phyloP scores from a whole-genome alignment of 176 grass and related monocot genomes.

The Cenchrus fungigraminus region DNA sequence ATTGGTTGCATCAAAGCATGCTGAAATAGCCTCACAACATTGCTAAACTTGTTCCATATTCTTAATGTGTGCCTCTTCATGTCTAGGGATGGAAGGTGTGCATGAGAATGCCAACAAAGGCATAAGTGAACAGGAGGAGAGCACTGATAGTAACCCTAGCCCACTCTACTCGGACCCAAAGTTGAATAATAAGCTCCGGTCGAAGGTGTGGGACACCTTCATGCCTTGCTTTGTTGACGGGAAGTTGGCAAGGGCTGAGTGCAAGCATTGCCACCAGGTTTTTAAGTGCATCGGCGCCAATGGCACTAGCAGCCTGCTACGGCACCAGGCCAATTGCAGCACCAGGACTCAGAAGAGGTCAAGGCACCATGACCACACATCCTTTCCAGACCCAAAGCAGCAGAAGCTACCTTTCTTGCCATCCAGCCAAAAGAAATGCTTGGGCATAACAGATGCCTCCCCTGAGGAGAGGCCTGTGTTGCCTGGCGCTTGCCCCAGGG shows the following conservation, averaged over 20 bases:
- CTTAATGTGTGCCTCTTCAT: not conserved
- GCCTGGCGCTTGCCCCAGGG: not conserved
- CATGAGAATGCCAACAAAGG: constrained; percentile 1
- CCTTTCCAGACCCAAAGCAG: constrained; percentile 11
- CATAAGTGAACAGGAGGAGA: constrained; percentile 28
- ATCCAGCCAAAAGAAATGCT: constrained; percentile 15
- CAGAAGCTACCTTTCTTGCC: constrained; percentile 34
- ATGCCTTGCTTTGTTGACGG: constrained; percentile 15
- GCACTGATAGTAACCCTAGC: not conserved
- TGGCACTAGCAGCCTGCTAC: constrained; percentile 2
- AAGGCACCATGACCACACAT: not conserved
- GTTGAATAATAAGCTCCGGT: constrained; percentile 17
- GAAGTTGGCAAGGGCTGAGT: constrained; percentile 15
- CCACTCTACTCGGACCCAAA: not conserved
- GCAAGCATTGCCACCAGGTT: constrained; percentile 35
- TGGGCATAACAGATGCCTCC: not conserved
- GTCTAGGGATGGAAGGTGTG: constrained; percentile 22
- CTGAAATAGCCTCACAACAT: not conserved
- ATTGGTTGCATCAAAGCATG: not conserved
- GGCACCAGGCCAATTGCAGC: constrained; percentile 25
- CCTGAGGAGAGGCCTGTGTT: constrained; percentile 4
- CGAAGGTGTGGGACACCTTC: constrained; percentile 43
- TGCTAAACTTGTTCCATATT: not conserved
- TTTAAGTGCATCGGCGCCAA: not conserved
- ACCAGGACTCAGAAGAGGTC: not conserved